These are phyloP conservation scores for Blastobotrys illinoisensis DNA, from an alignment of 1,139 yeast species.

Conservation along the genomic window DNA sequence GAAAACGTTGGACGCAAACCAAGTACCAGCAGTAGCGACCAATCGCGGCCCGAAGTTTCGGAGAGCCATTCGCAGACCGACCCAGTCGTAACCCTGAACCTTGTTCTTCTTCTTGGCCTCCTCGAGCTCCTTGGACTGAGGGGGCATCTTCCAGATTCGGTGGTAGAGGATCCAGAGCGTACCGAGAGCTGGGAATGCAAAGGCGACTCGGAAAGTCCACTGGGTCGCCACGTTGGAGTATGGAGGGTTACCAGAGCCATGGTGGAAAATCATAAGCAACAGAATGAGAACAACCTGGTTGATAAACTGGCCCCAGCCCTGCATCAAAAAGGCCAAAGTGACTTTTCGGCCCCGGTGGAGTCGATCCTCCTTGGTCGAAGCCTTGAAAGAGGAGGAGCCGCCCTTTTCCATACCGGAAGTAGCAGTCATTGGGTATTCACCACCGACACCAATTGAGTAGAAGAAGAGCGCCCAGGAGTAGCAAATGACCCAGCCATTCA, in stretches of 20 bases:
- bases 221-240: slow-evolving; percentile 32
- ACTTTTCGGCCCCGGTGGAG: slow-evolving; percentile 40
- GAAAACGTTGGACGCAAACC: slow-evolving; percentile 96
- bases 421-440: slow-evolving; percentile 97
- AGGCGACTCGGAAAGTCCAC: slow-evolving; percentile 36
- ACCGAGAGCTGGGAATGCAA: slow-evolving; percentile 37
- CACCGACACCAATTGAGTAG: slow-evolving; percentile 90
- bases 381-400: slow-evolving; percentile 22
- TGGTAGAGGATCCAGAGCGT: slow-evolving; percentile 37
- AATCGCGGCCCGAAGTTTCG: slow-evolving; percentile 80
- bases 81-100: slow-evolving; percentile 35
- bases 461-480: slow-evolving; percentile 56
- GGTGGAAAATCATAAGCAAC: slow-evolving; percentile 35
- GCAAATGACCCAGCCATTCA: slow-evolving; percentile 46
- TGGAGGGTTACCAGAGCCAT: slow-evolving; percentile 46
- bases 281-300: slow-evolving; percentile 37
- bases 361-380: slow-evolving; percentile 32
- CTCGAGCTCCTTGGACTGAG: slow-evolving; percentile 30
- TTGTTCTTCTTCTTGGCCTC: slow-evolving; percentile 28
- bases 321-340: slow-evolving; percentile 38
- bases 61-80: slow-evolving; percentile 32
- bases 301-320: slow-evolving; percentile 41
- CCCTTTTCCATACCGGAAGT: slow-evolving; percentile 38
- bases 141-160: slow-evolving; percentile 36
- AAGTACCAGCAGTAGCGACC: slow-evolving; percentile 91